phyloP scores from a whole-genome alignment of 1,139 yeast species.

The Candida pseudoviswanathii region DNA sequence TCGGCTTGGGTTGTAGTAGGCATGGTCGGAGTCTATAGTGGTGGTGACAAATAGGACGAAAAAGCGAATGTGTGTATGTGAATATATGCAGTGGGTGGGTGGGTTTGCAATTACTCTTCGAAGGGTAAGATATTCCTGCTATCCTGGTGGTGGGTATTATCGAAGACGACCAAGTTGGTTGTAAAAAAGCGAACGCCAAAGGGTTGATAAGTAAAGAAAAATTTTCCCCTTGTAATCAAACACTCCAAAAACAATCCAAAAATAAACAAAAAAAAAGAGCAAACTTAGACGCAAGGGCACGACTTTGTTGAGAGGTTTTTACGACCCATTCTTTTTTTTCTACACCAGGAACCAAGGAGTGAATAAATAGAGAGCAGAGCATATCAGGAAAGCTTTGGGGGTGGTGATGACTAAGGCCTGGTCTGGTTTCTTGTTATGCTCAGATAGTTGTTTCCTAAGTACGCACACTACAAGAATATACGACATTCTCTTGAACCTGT shows the following conservation, averaged over 20 bases:
- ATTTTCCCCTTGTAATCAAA: neutral
- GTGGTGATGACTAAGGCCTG: neutral
- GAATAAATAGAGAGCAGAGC: neutral
- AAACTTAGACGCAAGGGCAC: neutral
- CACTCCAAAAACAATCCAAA: slow-evolving; percentile 2
- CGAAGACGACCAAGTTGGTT: neutral
- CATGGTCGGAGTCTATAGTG: neutral
- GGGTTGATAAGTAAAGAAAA: neutral
- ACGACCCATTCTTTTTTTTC: neutral
- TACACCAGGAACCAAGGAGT: neutral
- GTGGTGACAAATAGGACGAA: neutral
- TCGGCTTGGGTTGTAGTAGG: neutral
- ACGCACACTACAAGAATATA: neutral
- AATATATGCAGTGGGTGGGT: too few relatives aligned
- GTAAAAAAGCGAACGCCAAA: neutral
- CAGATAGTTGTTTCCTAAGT: neutral
- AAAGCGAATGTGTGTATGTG: neutral
- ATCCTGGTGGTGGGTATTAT: too few relatives aligned
- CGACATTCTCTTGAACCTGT: neutral
- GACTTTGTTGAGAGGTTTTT: neutral
- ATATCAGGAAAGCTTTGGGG: neutral
- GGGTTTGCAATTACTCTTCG: too few relatives aligned
- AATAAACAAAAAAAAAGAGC: neutral
- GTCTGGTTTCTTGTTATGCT: neutral
- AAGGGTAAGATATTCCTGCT: too few relatives aligned